Evolutionary conservation across 495 filamentous ascomycete genomes (phyloP).

Genomic region (Aspergillus avenaceus): DNA sequence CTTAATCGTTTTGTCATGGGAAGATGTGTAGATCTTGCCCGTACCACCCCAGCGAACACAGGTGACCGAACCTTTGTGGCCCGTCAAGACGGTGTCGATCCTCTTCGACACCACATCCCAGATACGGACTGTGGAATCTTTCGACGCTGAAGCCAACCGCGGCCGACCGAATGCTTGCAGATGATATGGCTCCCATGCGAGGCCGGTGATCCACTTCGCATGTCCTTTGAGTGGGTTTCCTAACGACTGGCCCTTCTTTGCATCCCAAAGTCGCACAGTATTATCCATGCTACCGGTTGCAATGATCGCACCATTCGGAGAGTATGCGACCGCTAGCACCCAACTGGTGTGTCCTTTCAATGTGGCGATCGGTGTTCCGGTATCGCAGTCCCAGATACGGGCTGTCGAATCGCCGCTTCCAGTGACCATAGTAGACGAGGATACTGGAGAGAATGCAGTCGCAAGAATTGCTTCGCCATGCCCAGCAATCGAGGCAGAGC

Average conservation of each 20-base stretch:
- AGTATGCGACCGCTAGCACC: slow-evolving; percentile 86
- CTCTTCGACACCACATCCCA: slow-evolving; percentile 79
- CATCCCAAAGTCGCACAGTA: slow-evolving; percentile 85
- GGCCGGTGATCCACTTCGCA: slow-evolving; percentile 80
- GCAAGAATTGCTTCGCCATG: slow-evolving; percentile 91
- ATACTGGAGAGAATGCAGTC: slow-evolving; percentile 80
- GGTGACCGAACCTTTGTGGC: slow-evolving; percentile 82
- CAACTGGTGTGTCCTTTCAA: slow-evolving; percentile 91
- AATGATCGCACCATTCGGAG: slow-evolving; percentile 73
- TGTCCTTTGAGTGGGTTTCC: slow-evolving; percentile 84
- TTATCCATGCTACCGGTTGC: slow-evolving; percentile 96
- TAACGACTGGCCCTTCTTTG: slow-evolving; percentile 71
- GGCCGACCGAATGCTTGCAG: slow-evolving; percentile 68
- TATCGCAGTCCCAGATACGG: slow-evolving; percentile 93
- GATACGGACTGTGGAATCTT: slow-evolving; percentile 83
- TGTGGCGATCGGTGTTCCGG: slow-evolving; percentile 82
- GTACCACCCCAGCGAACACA: slow-evolving; percentile 95
- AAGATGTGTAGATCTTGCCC: slow-evolving; percentile 78
- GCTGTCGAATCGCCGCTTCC: slow-evolving; percentile 92
- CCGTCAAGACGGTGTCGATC: slow-evolving; percentile 76
- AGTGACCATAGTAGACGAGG: slow-evolving; percentile 76
- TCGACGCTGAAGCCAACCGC: slow-evolving; percentile 81
- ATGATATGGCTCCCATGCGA: slow-evolving; percentile 96
- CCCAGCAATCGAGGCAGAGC: slow-evolving; percentile 81
- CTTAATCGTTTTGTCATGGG: slow-evolving; percentile 92